Evolutionary conservation across 257 asterid genomes (phyloP), one percentile per base, ranked within the genome.

Genomic region (Solanum tarijense): DNA sequence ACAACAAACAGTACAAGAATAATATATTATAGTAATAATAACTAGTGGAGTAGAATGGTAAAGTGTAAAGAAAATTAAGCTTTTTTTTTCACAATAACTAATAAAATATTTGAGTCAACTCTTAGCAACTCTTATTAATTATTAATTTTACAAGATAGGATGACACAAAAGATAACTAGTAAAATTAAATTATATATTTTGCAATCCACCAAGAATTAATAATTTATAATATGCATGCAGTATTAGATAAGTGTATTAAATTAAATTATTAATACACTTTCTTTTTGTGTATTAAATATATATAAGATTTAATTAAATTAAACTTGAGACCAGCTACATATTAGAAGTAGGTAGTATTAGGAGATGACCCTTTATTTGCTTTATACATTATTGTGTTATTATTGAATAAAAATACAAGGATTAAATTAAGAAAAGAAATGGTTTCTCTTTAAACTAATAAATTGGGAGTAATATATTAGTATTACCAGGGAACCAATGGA

Each of bases 81-180:
- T 43, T 88, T 29, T 73, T 12, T 38, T 23, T 12, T 10, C 32
- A 39, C 13, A 52, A 25, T 65, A 39, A 82, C 35, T 16, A 76
- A 85, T 43, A 86, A 88, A 66, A 88, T 69, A 89, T 88, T 89
- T 38, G 55, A 89, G 93, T 91, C 93, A 90, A 91, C 93, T 89
- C 89, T 69, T 84, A 29, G 41, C 85, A 81, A 46, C 85, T 79
- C 85, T 46, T 9, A 46, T 82, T 82, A 82, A 10, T 16, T 27
- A 27, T 12, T 78, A 39, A 46, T 31, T 71, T 55, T 55, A 18
- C 65, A 71, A 31, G 78, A 81, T 16, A n/a, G 5, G 29, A 29
- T 81, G 85, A 46, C 41, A 46, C 66, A 34, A n/a, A 46, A 18
- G 68, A 81, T 29, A 82, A 31, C 20, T 48, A 82, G n/a, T 5